Conservation (phyloP, 192 early-diverging fungal genomes). For the Backusella westeae region DNA sequence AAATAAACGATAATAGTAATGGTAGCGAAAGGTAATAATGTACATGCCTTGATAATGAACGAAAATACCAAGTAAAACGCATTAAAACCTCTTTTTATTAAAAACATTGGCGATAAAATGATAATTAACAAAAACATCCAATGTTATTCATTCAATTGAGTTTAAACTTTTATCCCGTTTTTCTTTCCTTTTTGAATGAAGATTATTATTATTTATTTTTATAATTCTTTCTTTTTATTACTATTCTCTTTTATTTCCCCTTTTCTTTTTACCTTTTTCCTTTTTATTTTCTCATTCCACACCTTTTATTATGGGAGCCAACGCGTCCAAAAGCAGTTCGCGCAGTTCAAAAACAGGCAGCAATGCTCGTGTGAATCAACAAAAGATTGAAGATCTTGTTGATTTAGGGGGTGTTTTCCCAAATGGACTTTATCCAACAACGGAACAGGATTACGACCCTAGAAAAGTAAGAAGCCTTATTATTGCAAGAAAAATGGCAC, state of each 20-base stretch:
- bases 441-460: constrained; percentile 76
- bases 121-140: background rate
- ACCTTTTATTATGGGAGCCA: constrained; percentile 28
- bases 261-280: background rate
- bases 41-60: too few species aligned
- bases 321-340: constrained; percentile 22
- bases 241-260: background rate
- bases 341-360: background rate
- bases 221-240: background rate
- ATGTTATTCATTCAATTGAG: background rate
- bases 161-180: background rate
- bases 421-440: constrained; percentile 63
- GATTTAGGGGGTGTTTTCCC: constrained; percentile 66
- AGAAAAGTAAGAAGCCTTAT: constrained; percentile 74
- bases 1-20: too few species aligned
- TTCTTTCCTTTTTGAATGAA: background rate
- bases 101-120: too few species aligned
- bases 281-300: background rate
- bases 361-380: background rate
- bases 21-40: too few species aligned
- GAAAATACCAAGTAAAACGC: too few species aligned
- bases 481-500: constrained; percentile 68
- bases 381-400: constrained; percentile 38
- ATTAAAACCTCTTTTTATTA: too few species aligned
- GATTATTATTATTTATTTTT: background rate